A percentile compares a stretch with the other conserved stretches of the same genome.
These are phyloP conservation scores for Vigna mungo DNA, from an alignment of 306 rosid genomes.

Conservation along the genomic window DNA sequence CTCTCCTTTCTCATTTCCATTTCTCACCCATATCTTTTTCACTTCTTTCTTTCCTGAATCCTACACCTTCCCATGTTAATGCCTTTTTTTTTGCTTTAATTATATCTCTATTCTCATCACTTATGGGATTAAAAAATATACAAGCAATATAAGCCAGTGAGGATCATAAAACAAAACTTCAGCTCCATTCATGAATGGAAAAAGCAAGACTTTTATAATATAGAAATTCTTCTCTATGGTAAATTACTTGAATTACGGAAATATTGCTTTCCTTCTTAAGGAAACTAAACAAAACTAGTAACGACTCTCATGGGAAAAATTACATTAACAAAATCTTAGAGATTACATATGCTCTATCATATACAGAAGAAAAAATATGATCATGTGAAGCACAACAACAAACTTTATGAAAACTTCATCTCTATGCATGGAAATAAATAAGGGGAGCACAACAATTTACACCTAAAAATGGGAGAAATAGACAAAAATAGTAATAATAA, in stretches of 20 bases:
- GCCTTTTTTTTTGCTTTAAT: too few relatives aligned
- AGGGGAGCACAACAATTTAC: neutral
- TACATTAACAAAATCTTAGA: too few relatives aligned
- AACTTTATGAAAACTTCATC: neutral
- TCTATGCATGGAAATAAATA: neutral
- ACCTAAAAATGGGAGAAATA: neutral
- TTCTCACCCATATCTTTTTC: too few relatives aligned
- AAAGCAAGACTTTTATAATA: neutral
- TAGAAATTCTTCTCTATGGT: neutral
- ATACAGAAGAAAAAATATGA: neutral
- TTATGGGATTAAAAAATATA: too few relatives aligned
- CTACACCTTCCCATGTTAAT: too few relatives aligned
- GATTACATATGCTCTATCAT: too few relatives aligned
- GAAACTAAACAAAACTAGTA: too few relatives aligned
- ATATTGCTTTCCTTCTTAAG: too few relatives aligned
- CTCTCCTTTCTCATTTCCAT: too few relatives aligned
- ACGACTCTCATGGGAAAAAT: too few relatives aligned
- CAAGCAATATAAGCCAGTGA: neutral
- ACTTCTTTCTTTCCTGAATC: too few relatives aligned
- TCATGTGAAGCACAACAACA: neutral
- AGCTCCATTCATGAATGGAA: neutral
- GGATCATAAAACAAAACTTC: neutral
- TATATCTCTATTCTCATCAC: too few relatives aligned
- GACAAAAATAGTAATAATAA: conserved; percentile 2
- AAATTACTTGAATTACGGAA: neutral